Evolutionary conservation across 192 early-diverging fungal species (phyloP), one percentile per base, ranked within the genome.

Genomic region (Neocallimastix lanati): DNA sequence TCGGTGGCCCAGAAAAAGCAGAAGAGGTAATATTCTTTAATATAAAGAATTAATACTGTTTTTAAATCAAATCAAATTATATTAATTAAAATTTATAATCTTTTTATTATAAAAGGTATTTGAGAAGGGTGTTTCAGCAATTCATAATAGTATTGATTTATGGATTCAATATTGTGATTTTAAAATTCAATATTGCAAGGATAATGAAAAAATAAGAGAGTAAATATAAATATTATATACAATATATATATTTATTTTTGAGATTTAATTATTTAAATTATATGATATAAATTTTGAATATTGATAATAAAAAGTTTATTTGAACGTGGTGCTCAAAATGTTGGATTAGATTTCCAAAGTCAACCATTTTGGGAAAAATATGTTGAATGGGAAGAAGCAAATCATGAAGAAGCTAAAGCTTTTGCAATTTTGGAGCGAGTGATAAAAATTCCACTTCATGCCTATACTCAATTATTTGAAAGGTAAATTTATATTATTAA

Each of bases 121-220:
- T 84, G 92, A 92, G 81, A 84, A 91, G n/a, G 92, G 89, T 11
- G 90, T 93, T 6, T 81, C 78, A 33, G 86, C 90, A 13, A 92
- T 93, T 77, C 83, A 85, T 50, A 92, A 92, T 82, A 90, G 89
- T 30, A 86, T 92, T 27, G 92, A 93, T 77, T 83, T 93, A 12
- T 93, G 92, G 92, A 90, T 85, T 15, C 92, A 93, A 78, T 93
- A 91, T 81, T 87, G 87, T 80, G 79, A 86, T 13, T 92, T 93
- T 81, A 88, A 88, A 78, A 85, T 91, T 77, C 87, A 90, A 28
- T 83, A 91, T 40, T 83, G 84, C 58, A 81, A 81, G n/a, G 85
- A 86, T 36, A 87, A 91, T 33, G 81, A 79, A n/a, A 87, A 77
- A 6, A 89, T 91, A 30, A 81, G 90, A 85, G 85, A 81, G 92